Conservation (phyloP, 805 yeast species). For the Saccharomycopsis capsularis region DNA sequence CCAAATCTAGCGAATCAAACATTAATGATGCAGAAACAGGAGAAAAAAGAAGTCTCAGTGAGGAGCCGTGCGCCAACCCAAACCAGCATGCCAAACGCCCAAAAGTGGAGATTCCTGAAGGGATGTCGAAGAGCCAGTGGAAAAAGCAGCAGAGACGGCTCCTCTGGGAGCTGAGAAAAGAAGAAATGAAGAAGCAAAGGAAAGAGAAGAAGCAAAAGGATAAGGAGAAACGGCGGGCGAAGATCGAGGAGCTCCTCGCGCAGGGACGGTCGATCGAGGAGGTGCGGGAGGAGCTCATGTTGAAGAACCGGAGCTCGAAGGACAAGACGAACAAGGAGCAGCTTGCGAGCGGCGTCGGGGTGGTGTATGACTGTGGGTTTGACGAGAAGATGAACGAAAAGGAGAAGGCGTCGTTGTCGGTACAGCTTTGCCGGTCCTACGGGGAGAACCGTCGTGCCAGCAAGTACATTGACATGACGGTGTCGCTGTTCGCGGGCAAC, state of each 20-base stretch:
- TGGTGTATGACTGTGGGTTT: conserved; percentile 84
- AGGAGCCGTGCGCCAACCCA: background rate
- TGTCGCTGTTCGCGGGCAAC: conserved; percentile 60
- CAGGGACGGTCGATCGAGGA: conserved; percentile 31
- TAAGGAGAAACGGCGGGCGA: conserved; percentile 34
- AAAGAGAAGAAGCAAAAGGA: conserved; percentile 48
- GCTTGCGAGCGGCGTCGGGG: conserved; percentile 38
- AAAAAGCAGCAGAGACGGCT: conserved; percentile 58
- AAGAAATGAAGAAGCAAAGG: conserved; percentile 45
- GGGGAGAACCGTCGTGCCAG: conserved; percentile 63
- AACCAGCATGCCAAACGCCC: background rate
- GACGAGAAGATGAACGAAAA: conserved; percentile 83
- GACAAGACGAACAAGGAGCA: conserved; percentile 37
- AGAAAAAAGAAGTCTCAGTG: background rate
- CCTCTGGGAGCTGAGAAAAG: conserved; percentile 59
- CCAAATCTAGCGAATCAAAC: background rate
- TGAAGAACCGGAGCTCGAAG: conserved; percentile 26
- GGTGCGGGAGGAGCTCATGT: conserved; percentile 33
- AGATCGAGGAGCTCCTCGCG: conserved; percentile 30
- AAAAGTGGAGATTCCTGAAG: conserved; percentile 54
- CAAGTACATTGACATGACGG: conserved; percentile 48
- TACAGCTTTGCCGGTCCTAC: conserved; percentile 78
- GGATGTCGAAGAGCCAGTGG: conserved; percentile 83
- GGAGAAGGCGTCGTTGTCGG: conserved; percentile 59
- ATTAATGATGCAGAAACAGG: background rate